Evolutionary conservation across 1,284 basidiomycete genomes (phyloP).

Genomic region (Pseudozyma sp.): DNA sequence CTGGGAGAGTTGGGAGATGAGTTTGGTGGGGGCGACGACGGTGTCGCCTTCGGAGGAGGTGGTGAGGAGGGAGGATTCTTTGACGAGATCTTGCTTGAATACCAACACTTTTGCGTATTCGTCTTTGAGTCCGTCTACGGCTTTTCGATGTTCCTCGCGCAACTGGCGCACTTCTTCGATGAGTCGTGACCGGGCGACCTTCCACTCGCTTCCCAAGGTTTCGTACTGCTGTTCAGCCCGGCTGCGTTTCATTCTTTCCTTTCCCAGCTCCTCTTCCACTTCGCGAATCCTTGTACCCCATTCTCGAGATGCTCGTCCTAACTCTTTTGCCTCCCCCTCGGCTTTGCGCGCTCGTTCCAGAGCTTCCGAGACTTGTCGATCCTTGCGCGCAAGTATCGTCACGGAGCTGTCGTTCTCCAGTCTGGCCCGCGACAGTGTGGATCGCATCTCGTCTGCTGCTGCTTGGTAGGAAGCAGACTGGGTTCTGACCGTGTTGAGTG

Average conservation of each 20-base stretch:
- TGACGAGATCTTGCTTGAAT: constrained; percentile 24
- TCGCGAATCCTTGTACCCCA: constrained; percentile 61
- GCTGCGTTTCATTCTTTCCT: constrained; percentile 45
- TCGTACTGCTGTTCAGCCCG: constrained; percentile 57
- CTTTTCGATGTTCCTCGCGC: constrained; percentile 6
- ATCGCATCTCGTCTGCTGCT: constrained; percentile 85
- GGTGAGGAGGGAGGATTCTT: constrained; percentile 8
- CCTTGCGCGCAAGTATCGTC: constrained; percentile 85
- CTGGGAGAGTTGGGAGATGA: constrained; percentile 4
- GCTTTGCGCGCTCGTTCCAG: constrained; percentile 65
- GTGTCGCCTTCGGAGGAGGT: neutral
- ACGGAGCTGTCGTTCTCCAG: constrained; percentile 86
- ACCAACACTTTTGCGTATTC: constrained; percentile 25
- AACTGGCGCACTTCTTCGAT: constrained; percentile 46
- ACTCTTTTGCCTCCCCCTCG: constrained; percentile 63
- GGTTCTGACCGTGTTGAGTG: constrained; percentile 80
- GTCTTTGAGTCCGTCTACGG: constrained; percentile 16
- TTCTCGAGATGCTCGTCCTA: constrained; percentile 57
- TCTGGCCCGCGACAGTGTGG: constrained; percentile 80
- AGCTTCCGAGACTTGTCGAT: constrained; percentile 80
- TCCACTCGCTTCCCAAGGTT: constrained; percentile 47
- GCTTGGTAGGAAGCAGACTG: constrained; percentile 79
- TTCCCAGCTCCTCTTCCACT: constrained; percentile 56
- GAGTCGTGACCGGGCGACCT: constrained; percentile 38
- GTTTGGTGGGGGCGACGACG: neutral